Base-by-base conservation (phyloP, 371 early-diverging fungal genomes). In the Batrachochytrium dendrobatidis region DNA sequence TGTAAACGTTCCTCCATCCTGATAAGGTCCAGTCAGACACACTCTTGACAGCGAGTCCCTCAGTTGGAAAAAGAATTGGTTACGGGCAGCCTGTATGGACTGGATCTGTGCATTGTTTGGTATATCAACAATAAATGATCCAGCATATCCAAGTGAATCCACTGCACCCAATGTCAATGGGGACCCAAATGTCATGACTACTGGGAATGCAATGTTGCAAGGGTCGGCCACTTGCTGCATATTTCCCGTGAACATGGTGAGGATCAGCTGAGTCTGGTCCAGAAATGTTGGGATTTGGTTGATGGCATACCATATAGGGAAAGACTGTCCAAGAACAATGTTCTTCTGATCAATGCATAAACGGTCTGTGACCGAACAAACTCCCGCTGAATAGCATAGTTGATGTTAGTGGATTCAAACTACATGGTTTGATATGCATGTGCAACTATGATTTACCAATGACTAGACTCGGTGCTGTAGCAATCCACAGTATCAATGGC, bases 21-120 rank as follows among this genome's bases (percentile, higher is more conserved):
- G 24, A 8, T 24, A 48, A 12, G 49, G 49, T 22, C 49, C 49
- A 48, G 24, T 29, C 8, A 48, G 49, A 48, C 49, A 48, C 49
- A 48, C 49, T 12, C 8, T 22, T 48, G 12, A 12, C 25, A 25
- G 25, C 6, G 49, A 29, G 24, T 48, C 49, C 7, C 7, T 24
- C 25, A 48, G 6, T 8, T 7, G 8, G 25, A 48, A 6, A 18
- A 48, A 48, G 49, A 48, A 48, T 7, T 8, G 24, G 49, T 48
- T 48, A 7, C 7, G 6, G 8, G 8, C 8, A 22, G 7, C 12
- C 22, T 12, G 12, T 22, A 29, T 29, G 12, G 49, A 8, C 8
- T 29, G 49, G 25, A 48, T 8, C 8, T 12, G 12, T 7, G 12
- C 29, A 7, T 22, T 25, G 12, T 8, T 8, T 12, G 49, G 12